phyloP scores from a whole-genome alignment of 179 eudicot genomes.

The Amaranthus tricolor region DNA sequence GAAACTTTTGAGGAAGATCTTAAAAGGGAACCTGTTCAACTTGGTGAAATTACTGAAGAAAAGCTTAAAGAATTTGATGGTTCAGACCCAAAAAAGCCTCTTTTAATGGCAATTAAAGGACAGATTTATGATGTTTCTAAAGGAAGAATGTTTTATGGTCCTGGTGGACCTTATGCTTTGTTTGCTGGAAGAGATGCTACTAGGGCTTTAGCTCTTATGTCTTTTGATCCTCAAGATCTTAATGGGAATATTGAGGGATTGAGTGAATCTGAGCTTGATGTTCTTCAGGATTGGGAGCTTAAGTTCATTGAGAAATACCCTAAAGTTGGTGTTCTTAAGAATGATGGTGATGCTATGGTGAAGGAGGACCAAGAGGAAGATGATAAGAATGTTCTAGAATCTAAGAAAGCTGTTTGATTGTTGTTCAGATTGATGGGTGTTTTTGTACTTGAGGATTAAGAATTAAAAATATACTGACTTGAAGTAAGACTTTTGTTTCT shows the following conservation, averaged over 20 bases:
- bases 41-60: constrained; percentile 35
- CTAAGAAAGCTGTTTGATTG: constrained; percentile 8
- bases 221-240: constrained; percentile 69
- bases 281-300: constrained; percentile 69
- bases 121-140: constrained; percentile 39
- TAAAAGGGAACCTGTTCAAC: constrained; percentile 27
- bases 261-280: constrained; percentile 58
- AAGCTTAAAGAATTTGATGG: constrained; percentile 35
- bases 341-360: background rate
- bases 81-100: constrained; percentile 36
- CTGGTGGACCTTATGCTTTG: constrained; percentile 74
- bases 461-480: too few species aligned
- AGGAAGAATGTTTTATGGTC: constrained; percentile 77
- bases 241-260: constrained; percentile 68
- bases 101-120: constrained; percentile 41
- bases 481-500: too few species aligned
- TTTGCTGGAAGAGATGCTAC: constrained; percentile 80
- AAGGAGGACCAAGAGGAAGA: background rate
- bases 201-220: constrained; percentile 76
- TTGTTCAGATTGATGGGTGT: too few species aligned
- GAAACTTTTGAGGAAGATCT: constrained; percentile 23
- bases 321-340: constrained; percentile 57
- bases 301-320: constrained; percentile 82
- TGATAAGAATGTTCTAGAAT: background rate
- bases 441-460: too few species aligned